Evolutionary conservation across 164 flowering plant genomes (phyloP), one percentile per base, ranked within the genome.

Genomic region (Vitis labrusca): DNA sequence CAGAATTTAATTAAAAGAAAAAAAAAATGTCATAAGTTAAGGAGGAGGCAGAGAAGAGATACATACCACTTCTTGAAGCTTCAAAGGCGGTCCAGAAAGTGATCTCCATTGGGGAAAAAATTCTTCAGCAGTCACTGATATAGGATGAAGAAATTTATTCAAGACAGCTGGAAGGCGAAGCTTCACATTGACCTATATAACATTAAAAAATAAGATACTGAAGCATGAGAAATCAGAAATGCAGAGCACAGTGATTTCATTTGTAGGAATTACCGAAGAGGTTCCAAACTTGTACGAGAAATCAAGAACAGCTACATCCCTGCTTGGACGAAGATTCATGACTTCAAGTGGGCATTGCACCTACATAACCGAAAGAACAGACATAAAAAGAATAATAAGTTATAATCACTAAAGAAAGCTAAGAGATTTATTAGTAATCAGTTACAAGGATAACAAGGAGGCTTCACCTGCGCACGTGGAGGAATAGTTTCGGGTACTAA

Each of bases 71-170:
- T 96, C 99, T 82, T 93, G 99, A 65, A 95, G 93, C 85, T 93
- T 95, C 85, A 93, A 79, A 27, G 99, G 98, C 15, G 97, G 97
- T n/a, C 97, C 99, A 59, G 98, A 85, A 66, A 96, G 94, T 63
- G 97, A 91, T 85, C 95, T 91, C 99, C 99, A 96, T 59, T 96
- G 99, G 44, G 92, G 92, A 58, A 96, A 96, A 76, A 96, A 96
- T 77, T 96, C 99, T 76, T 96, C 99, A 29, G 88, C 76, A 63
- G 99, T 79, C 30, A 96, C 80, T 50, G 91, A 6, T 64, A 92
- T 83, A 69, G 94, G 98, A 83, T 91, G 98, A 65, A 93, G 75
- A 84, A 96, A 96, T 73, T 96, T 93, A 73, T 83, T 96, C 69
- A 96, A 73, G 50, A 93, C 91, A 63, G 89, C 97, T 16, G 99